Evolutionary conservation across 139 green algal genomes (phyloP).

Genomic region (Diplosphaera chodatii): DNA sequence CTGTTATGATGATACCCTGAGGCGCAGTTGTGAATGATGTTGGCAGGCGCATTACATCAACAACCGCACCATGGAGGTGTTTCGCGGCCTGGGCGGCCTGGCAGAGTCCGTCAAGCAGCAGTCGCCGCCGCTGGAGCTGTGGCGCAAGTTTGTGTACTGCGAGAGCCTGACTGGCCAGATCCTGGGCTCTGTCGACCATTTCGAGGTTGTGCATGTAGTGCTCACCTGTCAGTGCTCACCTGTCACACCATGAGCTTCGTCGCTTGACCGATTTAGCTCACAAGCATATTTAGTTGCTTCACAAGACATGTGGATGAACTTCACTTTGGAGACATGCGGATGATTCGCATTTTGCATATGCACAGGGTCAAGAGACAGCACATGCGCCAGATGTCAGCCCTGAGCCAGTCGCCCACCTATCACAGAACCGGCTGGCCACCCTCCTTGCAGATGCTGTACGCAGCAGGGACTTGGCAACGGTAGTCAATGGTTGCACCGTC

Average conservation of each 20-base stretch:
- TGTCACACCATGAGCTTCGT: too few species aligned
- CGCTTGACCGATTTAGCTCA: too few species aligned
- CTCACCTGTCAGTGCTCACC: too few species aligned
- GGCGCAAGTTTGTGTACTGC: conserved; percentile 84
- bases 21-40: too few species aligned
- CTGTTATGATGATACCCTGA: too few species aligned
- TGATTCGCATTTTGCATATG: too few species aligned
- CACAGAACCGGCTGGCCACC: conserved; percentile 77
- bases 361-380: conserved; percentile 26
- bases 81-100: conserved; percentile 40
- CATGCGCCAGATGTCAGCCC: conserved; percentile 37
- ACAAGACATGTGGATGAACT: too few species aligned
- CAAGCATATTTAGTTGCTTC: too few species aligned
- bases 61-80: conserved; percentile 68
- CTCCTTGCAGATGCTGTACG: conserved; percentile 62
- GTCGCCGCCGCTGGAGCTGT: conserved; percentile 68
- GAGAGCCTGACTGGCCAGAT: conserved; percentile 39
- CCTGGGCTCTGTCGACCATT: conserved; percentile 81
- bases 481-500: conserved; percentile 1
- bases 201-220: too few species aligned
- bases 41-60: conserved; percentile 84
- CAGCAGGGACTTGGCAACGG: too few species aligned
- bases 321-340: too few species aligned
- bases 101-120: conserved; percentile 28
- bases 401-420: conserved; percentile 74